Evolutionary conservation across 768 basidiomycete species (phyloP).

Genomic region (Ramaria sp.): DNA sequence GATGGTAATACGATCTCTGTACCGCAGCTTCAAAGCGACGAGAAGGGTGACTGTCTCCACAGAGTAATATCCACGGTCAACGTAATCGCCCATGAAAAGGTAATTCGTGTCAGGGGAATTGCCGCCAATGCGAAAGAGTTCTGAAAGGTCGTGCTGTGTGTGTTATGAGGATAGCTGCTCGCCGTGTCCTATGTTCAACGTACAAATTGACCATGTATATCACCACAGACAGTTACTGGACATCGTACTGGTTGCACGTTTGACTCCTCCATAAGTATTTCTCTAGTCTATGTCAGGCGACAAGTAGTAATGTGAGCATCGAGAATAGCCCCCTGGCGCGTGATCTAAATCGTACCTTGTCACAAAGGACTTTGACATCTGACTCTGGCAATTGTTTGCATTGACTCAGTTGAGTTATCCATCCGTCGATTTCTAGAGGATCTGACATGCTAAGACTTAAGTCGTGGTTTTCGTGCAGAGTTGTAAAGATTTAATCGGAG

Average conservation of each 20-base stretch:
- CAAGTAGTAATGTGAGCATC: slow-evolving; percentile 8
- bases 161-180: slow-evolving; percentile 2
- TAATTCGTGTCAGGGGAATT: slow-evolving; percentile 99
- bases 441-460: slow-evolving; percentile 16
- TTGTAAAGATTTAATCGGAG: slow-evolving; percentile 5
- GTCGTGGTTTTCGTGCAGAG: slow-evolving; percentile 5
- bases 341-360: slow-evolving; percentile 64
- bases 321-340: slow-evolving; percentile 14
- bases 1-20: slow-evolving; percentile 96
- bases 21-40: slow-evolving; percentile 93
- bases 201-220: slow-evolving; percentile 99
- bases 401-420: slow-evolving; percentile 94
- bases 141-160: slow-evolving; percentile 92
- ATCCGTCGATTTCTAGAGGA: slow-evolving; percentile 73
- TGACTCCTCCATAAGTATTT: slow-evolving; percentile 98
- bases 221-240: slow-evolving; percentile 98
- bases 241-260: slow-evolving; percentile 98
- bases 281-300: slow-evolving; percentile 60
- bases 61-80: slow-evolving; percentile 98
- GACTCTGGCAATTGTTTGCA: slow-evolving; percentile 95
- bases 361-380: slow-evolving; percentile 96
- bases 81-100: slow-evolving; percentile 99
- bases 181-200: slow-evolving; percentile 27
- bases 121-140: slow-evolving; percentile 96
- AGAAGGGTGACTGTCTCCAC: slow-evolving; percentile 98